Evolutionary conservation across 2,329 filamentous ascomycete genomes (phyloP), one percentile per base, ranked within the genome.

Genomic region (Anisogramma anomala): DNA sequence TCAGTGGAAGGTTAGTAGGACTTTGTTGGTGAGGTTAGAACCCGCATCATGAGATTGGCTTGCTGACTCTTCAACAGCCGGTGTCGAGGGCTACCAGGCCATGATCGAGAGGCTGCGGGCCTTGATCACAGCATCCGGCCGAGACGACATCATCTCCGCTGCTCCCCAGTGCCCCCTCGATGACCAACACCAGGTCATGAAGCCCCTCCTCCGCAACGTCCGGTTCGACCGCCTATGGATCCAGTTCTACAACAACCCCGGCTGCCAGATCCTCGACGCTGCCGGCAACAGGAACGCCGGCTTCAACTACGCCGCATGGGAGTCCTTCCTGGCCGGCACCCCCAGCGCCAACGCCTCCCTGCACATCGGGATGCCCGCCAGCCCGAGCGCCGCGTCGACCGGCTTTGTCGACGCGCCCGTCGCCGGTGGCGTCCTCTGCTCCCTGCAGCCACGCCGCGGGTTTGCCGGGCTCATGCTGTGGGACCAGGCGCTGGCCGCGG

Each of bases 231-330:
- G 57, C 35, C 50, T 69, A 6, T 67, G 60, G 48, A 54, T 68
- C 14, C 66, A 69, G 49, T 68, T 67, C 53, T 69, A 69, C 56
- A 69, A 69, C 53, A 69, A 69, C 50, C 54, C 57, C 0, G 52
- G 49, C 20, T 68, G 65, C 47, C 57, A 59, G 17, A 60, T 59
- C 14, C 38, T 52, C 25, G 56, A 55, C 36, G 48, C 39, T 10
- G 54, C 51, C 32, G 42, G 42, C 13, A 52, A 48, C 8, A 19
- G 39, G 4, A 48, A 48, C 39, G 13, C 25, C 7, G 52, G 52
- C 31, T 61, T 61, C 53, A 65, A 65, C 57, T 64, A 59, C 27
- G 49, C 57, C 23, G 36, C 42, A 1, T 65, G 62, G 62, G 53
- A 56, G n/a, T 9, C 19, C 2, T 56, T 55, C 43, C 55, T 64